Percentiles rank a stretch among this genome's conserved stretches.
Conservation (phyloP, 2,329 filamentous ascomycete species). For the Phaeosphaeria sp. region DNA sequence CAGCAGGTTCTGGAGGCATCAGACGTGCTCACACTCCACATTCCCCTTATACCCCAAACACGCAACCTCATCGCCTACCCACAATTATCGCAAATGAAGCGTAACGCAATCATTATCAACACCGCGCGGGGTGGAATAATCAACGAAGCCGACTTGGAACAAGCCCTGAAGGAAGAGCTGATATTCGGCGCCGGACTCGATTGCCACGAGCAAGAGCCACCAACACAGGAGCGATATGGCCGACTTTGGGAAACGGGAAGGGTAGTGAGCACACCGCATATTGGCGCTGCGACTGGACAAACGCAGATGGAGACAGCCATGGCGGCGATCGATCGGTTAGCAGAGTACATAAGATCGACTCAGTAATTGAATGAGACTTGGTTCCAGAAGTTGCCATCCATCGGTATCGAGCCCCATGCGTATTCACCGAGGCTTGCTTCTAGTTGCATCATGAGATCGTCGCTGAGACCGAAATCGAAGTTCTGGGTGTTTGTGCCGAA, state of each 20-base stretch:
- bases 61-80: slow-evolving; percentile 30
- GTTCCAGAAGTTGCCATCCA: slow-evolving; percentile 12
- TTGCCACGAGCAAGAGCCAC: slow-evolving; percentile 57
- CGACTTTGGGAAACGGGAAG: slow-evolving; percentile 52
- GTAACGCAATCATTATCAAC: slow-evolving; percentile 54
- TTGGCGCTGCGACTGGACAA: slow-evolving; percentile 54
- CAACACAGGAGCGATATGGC: slow-evolving; percentile 48
- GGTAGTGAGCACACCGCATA: slow-evolving; percentile 58
- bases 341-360: slow-evolving; percentile 14
- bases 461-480: slow-evolving; percentile 10
- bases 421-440: slow-evolving; percentile 44
- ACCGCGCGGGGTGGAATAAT: slow-evolving; percentile 57
- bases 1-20: slow-evolving; percentile 18
- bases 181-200: slow-evolving; percentile 58
- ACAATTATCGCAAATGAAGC: slow-evolving; percentile 45
- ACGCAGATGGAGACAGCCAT: slow-evolving; percentile 47
- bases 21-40: slow-evolving; percentile 29
- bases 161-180: slow-evolving; percentile 49
- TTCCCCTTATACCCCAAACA: slow-evolving; percentile 29
- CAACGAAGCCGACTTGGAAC: slow-evolving; percentile 55
- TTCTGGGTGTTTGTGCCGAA: slow-evolving; percentile 1
- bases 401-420: slow-evolving; percentile 32
- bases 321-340: slow-evolving; percentile 41
- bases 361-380: slow-evolving; percentile 11
- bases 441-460: slow-evolving; percentile 28